These are phyloP conservation scores for Penicillium robsamsonii DNA, from an alignment of 495 filamentous ascomycete genomes.

Conservation along the genomic window DNA sequence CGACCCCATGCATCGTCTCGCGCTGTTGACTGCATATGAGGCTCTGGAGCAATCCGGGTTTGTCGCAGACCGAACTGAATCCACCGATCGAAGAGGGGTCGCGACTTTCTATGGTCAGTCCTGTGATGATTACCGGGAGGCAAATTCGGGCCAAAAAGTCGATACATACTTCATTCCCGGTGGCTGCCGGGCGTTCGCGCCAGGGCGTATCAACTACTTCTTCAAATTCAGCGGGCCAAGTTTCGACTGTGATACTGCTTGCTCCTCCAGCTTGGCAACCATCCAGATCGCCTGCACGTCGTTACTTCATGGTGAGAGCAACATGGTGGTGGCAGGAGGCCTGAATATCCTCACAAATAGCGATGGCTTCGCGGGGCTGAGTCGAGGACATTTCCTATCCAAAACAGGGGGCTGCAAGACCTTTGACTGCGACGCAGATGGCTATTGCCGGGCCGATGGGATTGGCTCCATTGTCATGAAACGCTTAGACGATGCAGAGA, in stretches of 20 bases:
- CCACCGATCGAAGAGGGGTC: conserved; percentile 49
- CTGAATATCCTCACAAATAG: too few relatives aligned
- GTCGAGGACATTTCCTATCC: too few relatives aligned
- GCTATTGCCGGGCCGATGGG: too few relatives aligned
- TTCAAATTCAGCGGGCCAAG: conserved; percentile 26
- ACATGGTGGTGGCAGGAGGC: too few relatives aligned
- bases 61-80: conserved; percentile 14
- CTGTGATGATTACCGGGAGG: conserved; percentile 12
- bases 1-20: conserved; percentile 74
- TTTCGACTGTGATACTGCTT: conserved; percentile 23
- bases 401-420: too few relatives aligned
- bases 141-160: conserved; percentile 22
- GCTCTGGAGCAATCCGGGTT: conserved; percentile 72
- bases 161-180: conserved; percentile 30
- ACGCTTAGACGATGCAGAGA: too few relatives aligned
- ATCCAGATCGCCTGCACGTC: too few relatives aligned
- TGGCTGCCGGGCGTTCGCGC: conserved; percentile 23
- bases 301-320: too few relatives aligned
- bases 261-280: conserved; percentile 19
- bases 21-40: conserved; percentile 71
- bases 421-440: too few relatives aligned
- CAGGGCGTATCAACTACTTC: conserved; percentile 28
- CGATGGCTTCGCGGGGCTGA: too few relatives aligned
- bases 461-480: too few relatives aligned
- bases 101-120: conserved; percentile 79